These are phyloP conservation scores for Thielaviopsis euricoi DNA, from an alignment of 2,329 filamentous ascomycete species.

Conservation along the genomic window DNA sequence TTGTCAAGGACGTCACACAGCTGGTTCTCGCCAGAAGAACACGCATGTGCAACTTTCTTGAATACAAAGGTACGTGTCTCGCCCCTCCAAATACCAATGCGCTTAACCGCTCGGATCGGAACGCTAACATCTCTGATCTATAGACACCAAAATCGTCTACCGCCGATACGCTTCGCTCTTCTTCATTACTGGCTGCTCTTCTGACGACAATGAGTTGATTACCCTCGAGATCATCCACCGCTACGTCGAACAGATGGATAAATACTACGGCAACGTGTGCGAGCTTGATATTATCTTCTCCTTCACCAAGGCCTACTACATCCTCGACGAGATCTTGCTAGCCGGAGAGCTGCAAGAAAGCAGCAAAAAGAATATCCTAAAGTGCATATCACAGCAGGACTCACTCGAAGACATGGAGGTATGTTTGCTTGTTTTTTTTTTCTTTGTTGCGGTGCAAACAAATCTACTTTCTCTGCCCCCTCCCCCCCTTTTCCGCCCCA, in stretches of 20 bases:
- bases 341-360: constrained; percentile 97
- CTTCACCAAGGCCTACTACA: constrained; percentile 99
- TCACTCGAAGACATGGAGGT: constrained; percentile 99
- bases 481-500: neutral
- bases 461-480: neutral
- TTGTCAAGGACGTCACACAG: constrained; percentile 98
- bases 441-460: constrained; percentile 1
- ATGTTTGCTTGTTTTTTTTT: constrained; percentile 27
- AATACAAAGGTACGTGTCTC: constrained; percentile 70
- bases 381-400: constrained; percentile 94
- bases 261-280: constrained; percentile 99
- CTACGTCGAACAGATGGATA: constrained; percentile 99
- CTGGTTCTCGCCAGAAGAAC: constrained; percentile 89
- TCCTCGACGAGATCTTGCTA: constrained; percentile 86
- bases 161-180: constrained; percentile 96
- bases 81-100: neutral
- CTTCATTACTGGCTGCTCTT: constrained; percentile 94
- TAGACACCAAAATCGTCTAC: constrained; percentile 97
- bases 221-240: constrained; percentile 97
- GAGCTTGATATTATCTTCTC: constrained; percentile 99
- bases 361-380: constrained; percentile 96
- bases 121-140: neutral
- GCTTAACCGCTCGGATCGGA: neutral
- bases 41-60: constrained; percentile 99
- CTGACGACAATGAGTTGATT: constrained; percentile 96